phyloP scores from a whole-genome alignment of 768 basidiomycete genomes.

The Xanthoconium purpureum region DNA sequence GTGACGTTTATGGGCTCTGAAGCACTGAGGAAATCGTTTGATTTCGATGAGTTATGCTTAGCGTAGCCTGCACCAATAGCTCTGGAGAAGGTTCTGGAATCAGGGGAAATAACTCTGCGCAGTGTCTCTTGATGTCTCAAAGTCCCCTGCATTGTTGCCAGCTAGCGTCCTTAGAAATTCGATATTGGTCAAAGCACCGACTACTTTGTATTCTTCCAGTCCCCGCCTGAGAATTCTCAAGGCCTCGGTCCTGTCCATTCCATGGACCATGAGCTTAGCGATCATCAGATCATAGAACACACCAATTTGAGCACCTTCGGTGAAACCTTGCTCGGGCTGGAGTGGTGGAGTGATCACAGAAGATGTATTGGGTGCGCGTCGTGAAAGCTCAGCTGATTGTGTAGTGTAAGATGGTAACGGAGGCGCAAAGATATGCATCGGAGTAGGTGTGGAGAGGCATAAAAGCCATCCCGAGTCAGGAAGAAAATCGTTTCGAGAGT shows the following conservation, averaged over 20 bases:
- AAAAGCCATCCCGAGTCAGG: slow-evolving; percentile 85
- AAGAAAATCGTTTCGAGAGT: slow-evolving; percentile 88
- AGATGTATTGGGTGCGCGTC: slow-evolving; percentile 19
- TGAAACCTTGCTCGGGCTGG: slow-evolving; percentile 87
- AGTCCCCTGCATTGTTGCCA: slow-evolving; percentile 68
- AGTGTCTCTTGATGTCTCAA: slow-evolving; percentile 95
- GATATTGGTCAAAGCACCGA: slow-evolving; percentile 88
- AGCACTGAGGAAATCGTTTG: slow-evolving; percentile 32
- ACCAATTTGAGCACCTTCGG: slow-evolving; percentile 73
- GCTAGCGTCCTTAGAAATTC: slow-evolving; percentile 82
- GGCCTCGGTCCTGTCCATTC: slow-evolving; percentile 79
- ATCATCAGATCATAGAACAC: slow-evolving; percentile 94
- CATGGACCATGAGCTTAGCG: slow-evolving; percentile 87
- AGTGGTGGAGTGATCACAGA: slow-evolving; percentile 52
- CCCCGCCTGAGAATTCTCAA: slow-evolving; percentile 76
- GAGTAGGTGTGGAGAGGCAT: slow-evolving; percentile 75
- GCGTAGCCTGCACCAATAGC: slow-evolving; percentile 73
- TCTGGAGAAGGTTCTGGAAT: slow-evolving; percentile 55
- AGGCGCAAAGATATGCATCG: slow-evolving; percentile 68
- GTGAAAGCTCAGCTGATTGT: slow-evolving; percentile 17
- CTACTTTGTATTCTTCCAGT: slow-evolving; percentile 84
- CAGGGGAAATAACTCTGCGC: slow-evolving; percentile 74
- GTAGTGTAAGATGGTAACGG: slow-evolving; percentile 33
- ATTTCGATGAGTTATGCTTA: slow-evolving; percentile 71
- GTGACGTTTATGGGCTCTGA: slow-evolving; percentile 66